Evolutionary conservation across 345 rosid species (phyloP), one percentile per base, ranked within the genome.

Genomic region (Salix purpurea): DNA sequence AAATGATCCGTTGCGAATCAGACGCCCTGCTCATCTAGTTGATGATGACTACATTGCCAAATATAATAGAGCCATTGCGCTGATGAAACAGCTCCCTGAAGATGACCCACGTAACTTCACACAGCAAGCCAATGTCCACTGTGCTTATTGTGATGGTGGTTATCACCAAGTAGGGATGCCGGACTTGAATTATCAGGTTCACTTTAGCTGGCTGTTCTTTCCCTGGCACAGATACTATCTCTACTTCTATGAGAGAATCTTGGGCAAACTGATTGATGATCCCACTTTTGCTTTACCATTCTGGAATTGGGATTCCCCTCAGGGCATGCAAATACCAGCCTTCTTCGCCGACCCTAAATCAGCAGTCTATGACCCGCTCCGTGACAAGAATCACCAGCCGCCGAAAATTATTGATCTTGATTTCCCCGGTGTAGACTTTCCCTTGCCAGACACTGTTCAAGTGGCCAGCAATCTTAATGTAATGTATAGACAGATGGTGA

Each of bases 401-500:
- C 85, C 92, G 1, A 39, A 37, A 0, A 6, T 85, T 1, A 1
- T 87, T 1, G 90, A 90, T 85, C 90, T 90, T 26, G 88, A 91
- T 77, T 89, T 56, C 3, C 84, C 83, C 4, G 2, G 15, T 1
- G 90, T 84, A 1, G 72, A 66, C 34, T 39, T 74, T 7, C 30
- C 66, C 3, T 37, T 23, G 26, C 23, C 62, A 72, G 13, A 73
- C 75, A 9, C 87, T 76, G 36, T 0, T 84, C 16, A 56, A n/a
- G 1, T 56, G 13, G 48, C 80, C 0, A 85, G 86, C 62, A 88
- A 91, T 32, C 87, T 89, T 9, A 79, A 76, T 4, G 71, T 89
- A 18, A 91, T 91, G 92, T 88, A 91, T 62, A 73, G 89, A 54
- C 92, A 89, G 71, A 84, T 91, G 91, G 88, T 91, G 75, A 82